Evolutionary conservation across 768 basidiomycete genomes (phyloP), one percentile per base, ranked within the genome.

Genomic region (Tulasnella sp.): DNA sequence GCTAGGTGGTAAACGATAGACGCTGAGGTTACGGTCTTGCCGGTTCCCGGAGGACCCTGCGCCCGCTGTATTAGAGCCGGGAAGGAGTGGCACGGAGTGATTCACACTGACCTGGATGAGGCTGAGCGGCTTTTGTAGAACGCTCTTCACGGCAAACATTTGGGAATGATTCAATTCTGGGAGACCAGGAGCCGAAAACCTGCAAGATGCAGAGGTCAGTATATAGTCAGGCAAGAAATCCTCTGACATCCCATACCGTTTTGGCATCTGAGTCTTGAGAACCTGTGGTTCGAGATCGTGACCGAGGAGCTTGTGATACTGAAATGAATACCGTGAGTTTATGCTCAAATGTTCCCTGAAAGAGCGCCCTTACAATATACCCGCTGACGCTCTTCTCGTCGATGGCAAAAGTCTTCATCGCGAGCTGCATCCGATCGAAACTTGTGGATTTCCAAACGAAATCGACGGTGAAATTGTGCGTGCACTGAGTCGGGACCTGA

Each of bases 401-500:
- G 19, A 99, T 91, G 8, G 97, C 97, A 78, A 99, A 99, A 0
- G 95, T 98, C 86, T 98, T 98, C 96, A 99, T 98, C 0, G 97
- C 96, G 39, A 94, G 85, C 79, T 99, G 97, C 97, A 99, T 99
- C 65, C 97, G 86, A 80, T 99, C 97, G 77, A 99, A 99, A 80
- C 96, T 98, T 1, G 97, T 99, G 5, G 95, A 95, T 81, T 99
- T 99, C 97, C 97, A 99, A 5, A 99, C 96, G 77, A 98, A 99
- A 80, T 99, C 97, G n/a, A 90, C 97, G 0, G 92, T 89, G 77
- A 97, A 98, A 76, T 93, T 92, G 78, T 95, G 94, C 0, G 94
- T 94, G 80, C 94, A 88, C 37, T 98, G 96, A 19, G 90, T 88
- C 5, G 97, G 97, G 7, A 96, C 95, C 17, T 94, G 94, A 76